Base-by-base conservation (phyloP, 768 basidiomycete genomes). In the Lactarius sp. region DNA sequence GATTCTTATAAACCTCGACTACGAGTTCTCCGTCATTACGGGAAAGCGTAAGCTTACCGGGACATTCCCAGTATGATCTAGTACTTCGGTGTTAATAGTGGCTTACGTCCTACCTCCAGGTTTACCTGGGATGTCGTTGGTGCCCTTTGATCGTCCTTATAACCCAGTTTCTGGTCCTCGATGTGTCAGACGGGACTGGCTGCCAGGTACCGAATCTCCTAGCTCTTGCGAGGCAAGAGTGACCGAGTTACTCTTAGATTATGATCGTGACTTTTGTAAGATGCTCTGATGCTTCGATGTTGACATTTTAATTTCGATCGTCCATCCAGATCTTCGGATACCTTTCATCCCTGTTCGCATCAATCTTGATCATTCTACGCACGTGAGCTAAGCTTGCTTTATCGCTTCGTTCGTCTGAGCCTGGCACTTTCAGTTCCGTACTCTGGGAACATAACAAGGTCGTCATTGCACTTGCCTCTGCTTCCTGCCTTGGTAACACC, bases 1-100 rank as follows among this genome's bases (percentile, higher is more conserved):
- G 34, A 53, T 63, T 27, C 18, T 63, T 13, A 36, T 31, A 9
- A 63, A 63, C 36, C 42, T 63, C n/a, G 31, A 52, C 14, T 63
- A 53, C 16, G 62, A 63, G 9, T 34, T 22, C 39, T 50, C 55
- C 33, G 4, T 63, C 34, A 2, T 58, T 2, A 44, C 12, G 6
- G 56, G 62, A n/a, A 57, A 52, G 51, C 49, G 62, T 12, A 42
- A 52, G 62, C 34, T 44, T 6, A 13, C 20, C 9, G 16, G 51
- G 56, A 22, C 62, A 7, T 46, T 22, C 20, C 20, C 36, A 4
- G 52, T 53, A 39, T 53, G 52, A 39, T 22, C 20, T 1, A 36
- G 1, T n/a, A 14, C 2, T 16, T 8, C 13, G 4, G 12, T 12
- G 9, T 4, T 1, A 8, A 53, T 20, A 4, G n/a, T n/a, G n/a